A percentile compares a stretch with the other conserved stretches of the same genome.
These are phyloP conservation scores for Kandelia obovata DNA, from an alignment of 345 rosid species.

Conservation along the genomic window DNA sequence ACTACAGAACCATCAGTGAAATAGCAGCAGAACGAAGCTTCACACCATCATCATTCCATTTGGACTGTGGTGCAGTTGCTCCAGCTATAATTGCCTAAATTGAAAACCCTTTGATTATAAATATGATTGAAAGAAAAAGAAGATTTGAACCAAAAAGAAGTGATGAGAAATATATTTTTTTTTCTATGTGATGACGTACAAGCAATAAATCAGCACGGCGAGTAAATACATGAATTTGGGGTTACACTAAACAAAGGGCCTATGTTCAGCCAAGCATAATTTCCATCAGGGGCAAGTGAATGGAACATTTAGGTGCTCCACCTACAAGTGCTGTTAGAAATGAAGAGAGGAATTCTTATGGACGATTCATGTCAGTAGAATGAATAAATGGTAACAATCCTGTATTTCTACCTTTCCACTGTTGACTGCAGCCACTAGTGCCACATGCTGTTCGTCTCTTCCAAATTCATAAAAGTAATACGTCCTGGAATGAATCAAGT, in stretches of 20 bases:
- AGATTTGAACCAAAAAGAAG: too few species aligned
- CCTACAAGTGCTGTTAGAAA: neutral
- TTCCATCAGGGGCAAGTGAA: neutral
- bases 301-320: neutral
- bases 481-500: conserved; percentile 49
- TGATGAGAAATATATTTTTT: too few species aligned
- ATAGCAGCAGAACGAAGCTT: conserved; percentile 81
- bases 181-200: neutral
- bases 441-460: conserved; percentile 64
- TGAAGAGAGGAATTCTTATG: neutral
- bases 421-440: conserved; percentile 66
- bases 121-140: neutral
- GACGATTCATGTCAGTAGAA: neutral
- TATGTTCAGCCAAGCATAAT: neutral
- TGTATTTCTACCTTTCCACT: conserved; percentile 67
- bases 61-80: conserved; percentile 78
- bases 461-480: conserved; percentile 90
- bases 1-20: conserved; percentile 53
- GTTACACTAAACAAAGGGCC: neutral
- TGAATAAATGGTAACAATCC: neutral
- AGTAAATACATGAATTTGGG: neutral
- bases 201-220: neutral
- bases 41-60: conserved; percentile 75
- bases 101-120: neutral
- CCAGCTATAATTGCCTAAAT: conserved; percentile 75